phyloP scores from a whole-genome alignment of 176 grass and related monocot genomes.

The Lolium multiflorum region DNA sequence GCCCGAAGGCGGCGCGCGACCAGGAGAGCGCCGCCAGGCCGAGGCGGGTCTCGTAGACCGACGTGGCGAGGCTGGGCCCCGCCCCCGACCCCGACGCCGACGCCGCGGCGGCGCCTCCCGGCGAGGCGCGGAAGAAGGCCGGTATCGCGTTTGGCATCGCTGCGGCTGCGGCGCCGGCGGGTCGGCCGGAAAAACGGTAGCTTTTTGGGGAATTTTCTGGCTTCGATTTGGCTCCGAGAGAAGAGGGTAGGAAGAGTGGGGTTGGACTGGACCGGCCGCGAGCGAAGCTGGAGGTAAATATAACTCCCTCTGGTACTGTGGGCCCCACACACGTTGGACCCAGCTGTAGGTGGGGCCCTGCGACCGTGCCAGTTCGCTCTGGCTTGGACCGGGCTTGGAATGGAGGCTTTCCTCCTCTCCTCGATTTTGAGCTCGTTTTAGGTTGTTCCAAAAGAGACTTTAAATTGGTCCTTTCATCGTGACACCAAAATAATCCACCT shows the following conservation, averaged over 20 bases:
- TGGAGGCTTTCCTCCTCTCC: neutral
- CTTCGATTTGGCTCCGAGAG: neutral
- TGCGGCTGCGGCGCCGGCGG: neutral
- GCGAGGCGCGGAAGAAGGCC: slow-evolving; percentile 49
- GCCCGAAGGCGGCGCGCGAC: slow-evolving; percentile 76
- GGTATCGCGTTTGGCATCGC: slow-evolving; percentile 64
- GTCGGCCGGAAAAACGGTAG: neutral
- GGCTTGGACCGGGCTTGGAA: neutral
- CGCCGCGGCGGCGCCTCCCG: slow-evolving; percentile 35
- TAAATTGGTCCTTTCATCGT: neutral
- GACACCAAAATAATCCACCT: neutral
- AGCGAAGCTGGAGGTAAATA: slow-evolving; percentile 32
- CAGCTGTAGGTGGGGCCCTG: slow-evolving; percentile 38
- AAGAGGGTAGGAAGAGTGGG: neutral
- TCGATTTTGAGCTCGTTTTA: neutral
- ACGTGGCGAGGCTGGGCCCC: slow-evolving; percentile 68
- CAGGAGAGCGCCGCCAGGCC: slow-evolving; percentile 83
- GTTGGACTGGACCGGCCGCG: slow-evolving; percentile 20
- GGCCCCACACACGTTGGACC: slow-evolving; percentile 31
- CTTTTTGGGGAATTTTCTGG: neutral
- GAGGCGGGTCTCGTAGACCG: slow-evolving; percentile 85
- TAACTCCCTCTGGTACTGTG: slow-evolving; percentile 43
- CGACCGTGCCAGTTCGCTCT: slow-evolving; percentile 19
- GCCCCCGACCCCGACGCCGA: slow-evolving; percentile 31
- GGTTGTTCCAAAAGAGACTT: neutral